phyloP scores from a whole-genome alignment of 2,329 filamentous ascomycete species.

The Arthrobotrys entomopaga region DNA sequence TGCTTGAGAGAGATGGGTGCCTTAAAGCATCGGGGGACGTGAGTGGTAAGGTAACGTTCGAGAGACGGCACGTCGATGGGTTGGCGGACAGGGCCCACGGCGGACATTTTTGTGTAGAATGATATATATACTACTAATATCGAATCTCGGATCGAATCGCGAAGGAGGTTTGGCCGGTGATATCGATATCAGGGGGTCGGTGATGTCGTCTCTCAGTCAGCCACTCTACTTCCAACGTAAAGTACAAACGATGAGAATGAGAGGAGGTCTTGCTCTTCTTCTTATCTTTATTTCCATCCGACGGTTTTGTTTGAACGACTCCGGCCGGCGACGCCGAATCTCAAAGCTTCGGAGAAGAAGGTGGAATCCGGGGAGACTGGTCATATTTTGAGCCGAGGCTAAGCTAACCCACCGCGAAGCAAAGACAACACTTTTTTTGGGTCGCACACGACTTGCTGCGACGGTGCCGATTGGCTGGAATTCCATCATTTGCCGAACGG shows the following conservation, averaged over 20 bases:
- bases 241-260: background rate
- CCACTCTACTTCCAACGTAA: background rate
- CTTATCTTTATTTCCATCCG: slow-evolving; percentile 4
- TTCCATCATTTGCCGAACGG: slow-evolving; percentile 8
- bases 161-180: too few relatives aligned
- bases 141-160: too few relatives aligned
- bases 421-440: background rate
- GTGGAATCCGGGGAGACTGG: slow-evolving; percentile 7
- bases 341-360: slow-evolving; percentile 11
- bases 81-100: slow-evolving; percentile 84
- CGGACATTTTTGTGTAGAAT: slow-evolving; percentile 67
- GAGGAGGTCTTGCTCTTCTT: slow-evolving; percentile 6
- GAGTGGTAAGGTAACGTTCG: slow-evolving; percentile 77
- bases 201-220: background rate
- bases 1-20: slow-evolving; percentile 88
- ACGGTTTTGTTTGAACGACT: background rate
- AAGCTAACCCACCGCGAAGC: slow-evolving; percentile 12
- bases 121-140: background rate
- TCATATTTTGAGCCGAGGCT: slow-evolving; percentile 39
- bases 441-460: slow-evolving; percentile 25
- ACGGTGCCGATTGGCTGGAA: slow-evolving; percentile 14
- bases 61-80: slow-evolving; percentile 84
- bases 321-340: slow-evolving; percentile 26
- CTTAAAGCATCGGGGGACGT: slow-evolving; percentile 81
- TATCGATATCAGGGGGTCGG: background rate